Evolutionary conservation across 23 red algal species (phyloP).

Genomic region (Agarophyton chilense): DNA sequence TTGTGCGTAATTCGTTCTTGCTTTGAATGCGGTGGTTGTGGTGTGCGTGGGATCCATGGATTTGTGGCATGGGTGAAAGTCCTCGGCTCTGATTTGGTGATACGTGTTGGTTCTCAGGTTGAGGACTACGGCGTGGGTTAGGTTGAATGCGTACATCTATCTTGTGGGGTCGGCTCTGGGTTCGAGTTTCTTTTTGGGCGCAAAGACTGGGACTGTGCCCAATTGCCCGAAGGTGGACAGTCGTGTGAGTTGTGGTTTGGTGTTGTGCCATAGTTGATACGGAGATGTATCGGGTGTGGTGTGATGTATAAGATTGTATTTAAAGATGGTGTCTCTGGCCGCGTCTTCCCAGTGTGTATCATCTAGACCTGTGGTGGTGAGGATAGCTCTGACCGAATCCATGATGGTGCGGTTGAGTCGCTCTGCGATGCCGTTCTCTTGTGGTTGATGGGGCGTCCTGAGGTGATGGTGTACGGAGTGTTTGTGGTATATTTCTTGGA

Average conservation of each 20-base stretch:
- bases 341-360: too few species aligned
- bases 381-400: neutral
- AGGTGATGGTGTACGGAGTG: neutral
- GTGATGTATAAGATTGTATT: slow-evolving; percentile 3
- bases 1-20: neutral
- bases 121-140: neutral
- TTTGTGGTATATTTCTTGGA: neutral
- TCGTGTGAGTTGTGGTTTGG: neutral
- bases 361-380: neutral
- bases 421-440: slow-evolving; percentile 15
- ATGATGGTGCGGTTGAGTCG: neutral
- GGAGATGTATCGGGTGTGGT: neutral
- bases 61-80: slow-evolving; percentile 35
- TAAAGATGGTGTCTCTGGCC: too few species aligned
- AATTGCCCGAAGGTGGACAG: neutral
- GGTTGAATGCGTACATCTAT: neutral
- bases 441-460: slow-evolving; percentile 5
- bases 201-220: slow-evolving; percentile 5
- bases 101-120: slow-evolving; percentile 3
- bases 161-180: neutral
- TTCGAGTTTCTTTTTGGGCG: slow-evolving; percentile 19
- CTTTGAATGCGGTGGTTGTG: neutral
- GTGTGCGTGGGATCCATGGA: slow-evolving; percentile 6
- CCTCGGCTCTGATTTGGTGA: slow-evolving; percentile 6
- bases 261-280: neutral